Evolutionary conservation across 129 eudicot species (phyloP), one percentile per base, ranked within the genome.

Genomic region (Artemisia tridentata): DNA sequence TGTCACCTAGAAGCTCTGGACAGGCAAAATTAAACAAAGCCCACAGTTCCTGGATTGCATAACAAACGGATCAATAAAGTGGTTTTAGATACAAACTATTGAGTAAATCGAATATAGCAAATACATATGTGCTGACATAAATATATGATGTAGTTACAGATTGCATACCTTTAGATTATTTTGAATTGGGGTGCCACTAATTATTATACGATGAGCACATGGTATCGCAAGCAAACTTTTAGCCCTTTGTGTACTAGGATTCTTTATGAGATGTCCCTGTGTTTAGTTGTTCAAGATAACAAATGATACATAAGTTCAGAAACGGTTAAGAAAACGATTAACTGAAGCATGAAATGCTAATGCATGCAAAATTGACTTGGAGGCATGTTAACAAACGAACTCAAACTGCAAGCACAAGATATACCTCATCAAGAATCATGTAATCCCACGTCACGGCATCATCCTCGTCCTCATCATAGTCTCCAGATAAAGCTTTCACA

Each of bases 221-320:
- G 99, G 96, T 72, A 95, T 84, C 52, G 84, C 87, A 68, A 87
- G 88, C 85, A 95, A 88, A 75, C 99, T 90, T 85, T 95, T 87
- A 49, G 99, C 97, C 84, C 99, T 90, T 68, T 95, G 99, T 46
- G 99, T 95, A 76, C 87, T 90, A 23, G 99, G 97, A 84, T 93
- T 93, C 81, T 93, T 93, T 63, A 93, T 93, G 58, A 93, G 91
- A 79, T 93, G 99, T 11, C 99, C 99, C 99, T 93, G 69, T 46
- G 51, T 67, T 65, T 57, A 65, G 54, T 66, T 52, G 21, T 55
- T 68, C 67, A 74, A 52, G n/a, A 56, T 54, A 61, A 68, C 2
- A 62, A 16, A 45, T 67, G 38, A 20, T 54, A 67, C 15, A 34
- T 5, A 20, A 53, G 45, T 41, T 68, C 15, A 5, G 1, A 61